These are phyloP conservation scores for Asterionellopsis glacialis DNA, from an alignment of 108 stramenopile species.

Conservation along the genomic window DNA sequence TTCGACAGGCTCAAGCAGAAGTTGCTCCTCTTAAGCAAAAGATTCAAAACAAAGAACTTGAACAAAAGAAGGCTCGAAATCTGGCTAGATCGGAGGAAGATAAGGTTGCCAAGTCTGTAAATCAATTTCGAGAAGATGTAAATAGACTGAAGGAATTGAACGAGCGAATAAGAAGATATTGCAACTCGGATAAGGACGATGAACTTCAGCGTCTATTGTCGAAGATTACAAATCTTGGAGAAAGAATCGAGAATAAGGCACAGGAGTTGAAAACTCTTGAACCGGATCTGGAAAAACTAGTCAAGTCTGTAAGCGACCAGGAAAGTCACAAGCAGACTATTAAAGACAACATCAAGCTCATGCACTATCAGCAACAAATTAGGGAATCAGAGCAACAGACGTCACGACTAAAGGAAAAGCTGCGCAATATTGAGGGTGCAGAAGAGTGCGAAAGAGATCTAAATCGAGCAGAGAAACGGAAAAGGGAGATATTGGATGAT, in stretches of 20 bases:
- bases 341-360: conserved; percentile 58
- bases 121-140: conserved; percentile 10
- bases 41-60: conserved; percentile 34
- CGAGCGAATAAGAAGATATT: conserved; percentile 27
- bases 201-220: conserved; percentile 27
- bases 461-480: conserved; percentile 20
- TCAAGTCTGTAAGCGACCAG: conserved; percentile 61
- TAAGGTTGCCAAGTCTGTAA: conserved; percentile 13
- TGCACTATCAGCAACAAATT: conserved; percentile 22
- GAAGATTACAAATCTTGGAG: conserved; percentile 17
- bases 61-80: conserved; percentile 20
- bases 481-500: conserved; percentile 19
- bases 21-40: conserved; percentile 43
- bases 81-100: conserved; percentile 37
- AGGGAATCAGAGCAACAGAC: conserved; percentile 31
- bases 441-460: conserved; percentile 33
- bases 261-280: conserved; percentile 40
- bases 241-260: conserved; percentile 32
- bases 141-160: conserved; percentile 23
- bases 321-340: conserved; percentile 60
- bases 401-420: conserved; percentile 25
- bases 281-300: conserved; percentile 38
- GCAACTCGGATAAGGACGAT: conserved; percentile 18
- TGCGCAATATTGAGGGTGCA: conserved; percentile 33
- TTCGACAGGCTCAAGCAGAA: conserved; percentile 32